Base-by-base conservation (phyloP, 2,329 filamentous ascomycete genomes). In the Camillea tinctor region DNA sequence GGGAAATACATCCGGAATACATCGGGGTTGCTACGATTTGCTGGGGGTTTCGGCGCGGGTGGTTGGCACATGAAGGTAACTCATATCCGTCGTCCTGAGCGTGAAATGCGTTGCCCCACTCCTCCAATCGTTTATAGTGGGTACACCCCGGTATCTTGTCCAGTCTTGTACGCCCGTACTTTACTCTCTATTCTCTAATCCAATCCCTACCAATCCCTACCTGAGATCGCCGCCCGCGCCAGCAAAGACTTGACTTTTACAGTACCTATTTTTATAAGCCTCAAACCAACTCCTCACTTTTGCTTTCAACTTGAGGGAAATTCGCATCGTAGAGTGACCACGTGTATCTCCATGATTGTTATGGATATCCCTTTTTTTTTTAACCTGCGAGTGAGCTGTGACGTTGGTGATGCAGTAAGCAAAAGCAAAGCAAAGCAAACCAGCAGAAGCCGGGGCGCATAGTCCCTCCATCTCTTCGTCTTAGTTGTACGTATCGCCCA, bases 1-100 rank as follows among this genome's bases (percentile, higher is more conserved):
- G 60, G 44, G 36, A 64, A 56, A 57, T 66, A 66, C 64, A 55
- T 59, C 17, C 1, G 13, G 17, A 56, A 57, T 66, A 66, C 64
- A 55, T 59, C 17, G 5, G 13, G 17, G 40, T 13, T 17, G 36
- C 17, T 44, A 15, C n/a, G 36, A 44, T 44, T 44, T 44, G 36
- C 36, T 44, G 36, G 36, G 36, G 4, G 19, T 8, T 17, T 21
- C 4, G 49, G 30, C 2, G 36, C 11, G 15, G 5, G 3, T 1
- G 3, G 2, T n/a, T 22, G n/a, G 40, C 7, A 15, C 11, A 19
- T 20, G 6, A 11, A 61, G 17, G 64, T 66, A 62, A 20, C 56
- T 24, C 49, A 36, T 60, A 66, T 66, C 64, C 21, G 30, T 2
- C n/a, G n/a, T 44, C 54, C 17, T 22, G 4, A 52, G 23, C 55